Evolutionary conservation across 495 filamentous ascomycete species (phyloP), one percentile per base, ranked within the genome.

Genomic region (Xeromyces bisporus): DNA sequence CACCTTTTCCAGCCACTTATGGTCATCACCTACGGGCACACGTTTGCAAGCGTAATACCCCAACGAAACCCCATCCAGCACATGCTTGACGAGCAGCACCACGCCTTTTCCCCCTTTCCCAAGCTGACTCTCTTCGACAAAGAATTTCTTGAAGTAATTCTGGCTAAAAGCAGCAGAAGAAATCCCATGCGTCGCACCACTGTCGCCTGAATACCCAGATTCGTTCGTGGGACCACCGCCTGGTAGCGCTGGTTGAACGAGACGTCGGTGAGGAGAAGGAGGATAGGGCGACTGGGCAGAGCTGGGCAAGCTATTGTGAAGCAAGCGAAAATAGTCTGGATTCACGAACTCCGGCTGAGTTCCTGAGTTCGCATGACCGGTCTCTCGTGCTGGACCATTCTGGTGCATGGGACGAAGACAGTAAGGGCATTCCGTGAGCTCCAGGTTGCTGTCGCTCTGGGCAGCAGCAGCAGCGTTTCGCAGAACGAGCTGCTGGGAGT

Each of bases 21-120:
- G 89, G 41, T 96, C 83, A 45, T 97, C 76, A 14, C 89, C 82
- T 9, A 97, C 89, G 3, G 89, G 91, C 1, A 97, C 84, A 23
- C 89, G 71, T 51, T 97, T 97, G 63, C 89, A 97, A 15, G 89
- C 89, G 53, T 93, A 97, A 33, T 92, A 69, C 1, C 79, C 89
- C 4, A 96, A 70, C 9, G 71, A 65, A 20, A 93, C 84, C 5
- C 80, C 73, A 49, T 93, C 89, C 31, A 97, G 66, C 32, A 93
- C 59, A 57, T 97, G 89, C 27, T 75, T 74, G 7, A 97, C 91
- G 7, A 94, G 64, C 33, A 97, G 46, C 1, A 97, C 89, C 21
- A 96, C 85, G 1, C 89, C 89, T 43, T 93, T 94, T 2, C 89
- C 89, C 7, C 89, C 89, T 45, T 76, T 71, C 9, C 89, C 89